Evolutionary conservation across 768 basidiomycete species (phyloP), one percentile per base, ranked within the genome.

Genomic region (Tylopilus intermedius): DNA sequence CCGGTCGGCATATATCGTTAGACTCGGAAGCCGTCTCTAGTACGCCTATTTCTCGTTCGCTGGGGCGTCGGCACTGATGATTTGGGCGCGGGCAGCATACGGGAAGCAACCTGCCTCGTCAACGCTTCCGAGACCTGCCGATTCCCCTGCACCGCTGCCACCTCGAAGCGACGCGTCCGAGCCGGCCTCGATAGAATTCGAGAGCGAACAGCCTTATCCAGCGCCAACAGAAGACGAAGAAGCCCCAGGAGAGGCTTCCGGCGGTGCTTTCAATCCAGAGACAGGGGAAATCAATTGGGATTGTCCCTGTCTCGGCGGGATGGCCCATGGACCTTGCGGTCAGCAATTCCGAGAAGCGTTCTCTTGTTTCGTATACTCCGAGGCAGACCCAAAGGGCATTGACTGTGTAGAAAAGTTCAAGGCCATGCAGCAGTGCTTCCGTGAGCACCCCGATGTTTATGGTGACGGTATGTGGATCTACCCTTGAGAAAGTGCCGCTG

Each of bases 221-320:
- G 50, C 24, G 14, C 41, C 55, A 27, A 32, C 26, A 24, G 65
- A 67, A 10, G 65, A 57, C 11, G 65, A 66, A 8, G 63, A 37
- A 5, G 66, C 58, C 11, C 65, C 65, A 22, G 69, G 44, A 50
- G 66, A 61, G 53, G 51, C 67, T 45, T 59, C 68, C 1, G 67
- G 67, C 26, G 79, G 79, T 37, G 95, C 96, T 5, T 98, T 81
- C 77, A 88, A 99, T 72, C 94, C 94, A 18, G 93, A 83, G 57
- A 99, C 96, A 2, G 96, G 96, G 41, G 94, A 97, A 79, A 98
- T 99, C 64, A 99, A 99, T 74, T 99, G 96, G 96, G 96, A 97
- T 67, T 99, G 96, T 69, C 93, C 96, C 1, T 98, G 96, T 69
- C 82, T 99, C 8, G 96, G 96, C 30, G 96, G 96, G 46, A 97